phyloP scores from a whole-genome alignment of 2,329 filamentous ascomycete species.

The Calonectria leucothoes region DNA sequence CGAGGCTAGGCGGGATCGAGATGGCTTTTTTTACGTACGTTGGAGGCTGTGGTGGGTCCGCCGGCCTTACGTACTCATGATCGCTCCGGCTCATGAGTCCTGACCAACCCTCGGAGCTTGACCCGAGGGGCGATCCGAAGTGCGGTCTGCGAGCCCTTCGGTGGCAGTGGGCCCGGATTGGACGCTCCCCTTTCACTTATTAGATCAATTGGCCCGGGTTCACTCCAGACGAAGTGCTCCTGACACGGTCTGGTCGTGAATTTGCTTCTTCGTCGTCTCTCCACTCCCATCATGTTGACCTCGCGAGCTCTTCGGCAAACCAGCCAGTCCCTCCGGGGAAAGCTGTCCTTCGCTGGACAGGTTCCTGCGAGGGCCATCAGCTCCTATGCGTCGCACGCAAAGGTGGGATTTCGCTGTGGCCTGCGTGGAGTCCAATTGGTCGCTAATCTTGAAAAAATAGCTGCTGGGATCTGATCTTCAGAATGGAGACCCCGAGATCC shows the following conservation, averaged over 20 bases:
- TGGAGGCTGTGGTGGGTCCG: neutral
- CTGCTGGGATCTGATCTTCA: conserved; percentile 81
- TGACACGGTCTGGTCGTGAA: neutral
- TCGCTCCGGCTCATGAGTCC: conserved; percentile 2
- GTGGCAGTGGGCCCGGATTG: conserved; percentile 1
- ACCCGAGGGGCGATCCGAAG: conserved; percentile 17
- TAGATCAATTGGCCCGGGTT: conserved; percentile 9
- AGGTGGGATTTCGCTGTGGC: conserved; percentile 21
- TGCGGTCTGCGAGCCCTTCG: neutral
- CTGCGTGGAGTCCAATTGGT: neutral
- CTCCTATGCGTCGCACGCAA: conserved; percentile 37
- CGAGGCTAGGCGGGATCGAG: neutral
- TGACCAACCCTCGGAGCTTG: conserved; percentile 1
- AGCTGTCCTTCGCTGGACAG: conserved; percentile 35
- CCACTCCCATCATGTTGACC: conserved; percentile 38
- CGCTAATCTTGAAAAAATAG: conserved; percentile 56
- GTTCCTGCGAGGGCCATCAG: conserved; percentile 27
- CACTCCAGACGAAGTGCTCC: neutral
- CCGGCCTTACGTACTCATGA: conserved; percentile 5
- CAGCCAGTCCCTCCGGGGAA: conserved; percentile 35
- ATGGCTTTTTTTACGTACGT: too few species aligned
- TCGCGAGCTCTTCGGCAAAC: conserved; percentile 39
- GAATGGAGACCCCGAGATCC: conserved; percentile 85
- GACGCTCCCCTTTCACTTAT: conserved; percentile 9
- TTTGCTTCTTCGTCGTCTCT: neutral